Conservation (phyloP, 2,329 filamentous ascomycete genomes). For the Colletotrichum spinosum region DNA sequence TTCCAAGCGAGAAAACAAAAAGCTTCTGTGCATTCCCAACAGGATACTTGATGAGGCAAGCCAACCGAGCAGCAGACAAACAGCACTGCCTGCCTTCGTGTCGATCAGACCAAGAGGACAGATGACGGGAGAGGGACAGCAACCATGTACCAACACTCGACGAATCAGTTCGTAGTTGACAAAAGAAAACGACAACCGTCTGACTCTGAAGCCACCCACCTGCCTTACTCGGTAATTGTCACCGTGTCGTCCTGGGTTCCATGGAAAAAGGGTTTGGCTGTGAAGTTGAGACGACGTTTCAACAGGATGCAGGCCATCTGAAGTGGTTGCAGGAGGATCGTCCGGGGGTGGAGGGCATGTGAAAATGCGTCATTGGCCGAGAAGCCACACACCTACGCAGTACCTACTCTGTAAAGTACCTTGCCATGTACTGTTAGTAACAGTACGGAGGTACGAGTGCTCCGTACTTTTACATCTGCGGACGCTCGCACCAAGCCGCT, state of each 20-base stretch:
- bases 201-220: slow-evolving; percentile 3
- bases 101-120: slow-evolving; percentile 22
- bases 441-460: too few species aligned
- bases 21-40: not conserved
- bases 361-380: slow-evolving; percentile 36
- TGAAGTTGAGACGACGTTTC: slow-evolving; percentile 30
- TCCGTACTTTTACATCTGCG: too few species aligned
- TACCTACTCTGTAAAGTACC: too few species aligned
- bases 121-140: slow-evolving; percentile 15
- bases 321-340: slow-evolving; percentile 9
- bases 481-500: not conserved
- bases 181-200: slow-evolving; percentile 28
- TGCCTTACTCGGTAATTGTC: too few species aligned
- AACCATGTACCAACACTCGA: slow-evolving; percentile 4
- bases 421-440: too few species aligned
- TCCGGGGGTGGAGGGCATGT: slow-evolving; percentile 23
- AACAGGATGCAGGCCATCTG: slow-evolving; percentile 9
- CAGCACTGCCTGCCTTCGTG: not conserved
- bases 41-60: slow-evolving; percentile 21
- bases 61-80: slow-evolving; percentile 20
- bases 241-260: too few species aligned
- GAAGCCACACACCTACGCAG: not conserved
- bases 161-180: slow-evolving; percentile 26
- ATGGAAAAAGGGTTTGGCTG: not conserved
- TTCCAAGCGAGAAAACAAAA: slow-evolving; percentile 3